Base-by-base conservation (phyloP, 2,329 filamentous ascomycete genomes). In the Helicocarpus griseus region DNA sequence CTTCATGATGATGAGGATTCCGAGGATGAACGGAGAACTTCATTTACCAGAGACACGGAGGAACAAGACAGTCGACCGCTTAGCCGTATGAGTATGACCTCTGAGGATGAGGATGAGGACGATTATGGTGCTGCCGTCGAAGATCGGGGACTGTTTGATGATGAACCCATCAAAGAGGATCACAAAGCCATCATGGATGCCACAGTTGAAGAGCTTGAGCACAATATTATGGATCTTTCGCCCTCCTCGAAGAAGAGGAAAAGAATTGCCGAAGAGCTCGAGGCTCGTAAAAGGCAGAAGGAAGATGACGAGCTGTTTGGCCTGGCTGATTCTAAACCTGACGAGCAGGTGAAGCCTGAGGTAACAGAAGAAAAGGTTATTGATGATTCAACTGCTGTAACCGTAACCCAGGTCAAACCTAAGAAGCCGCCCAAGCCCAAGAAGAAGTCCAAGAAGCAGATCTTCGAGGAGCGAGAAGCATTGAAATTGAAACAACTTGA, bases 291-390 rank as follows among this genome's bases (percentile, higher is more conserved):
- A 67, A 82, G 87, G 46, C 86, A 85, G 60, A 91, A 89, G 72
- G 89, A 88, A 64, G 87, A 90, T 53, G 87, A 91, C 60, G 86
- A 89, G 59, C 74, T 91, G 4, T 89, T 89, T 62, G 82, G 80
- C 13, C 74, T 86, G 41, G 79, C 77, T 65, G 50, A 43, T 31
- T 50, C 56, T 5, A 49, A 50, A 28, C 5, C 33, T 43, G 71
- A 75, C 39, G 69, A 75, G 22, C 72, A 77, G 13, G 74, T 78
- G 48, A 78, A 82, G 9, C 64, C 70, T 3, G 73, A 77, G 53
- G 74, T 75, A 17, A 29, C 14, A 52, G 75, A n/a, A n/a, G n/a
- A n/a, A n/a, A n/a, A 76, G 7, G 67, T 75, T 29, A 70, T 77
- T 19, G 72, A 78, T 26, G 68, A 71, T 38, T 61, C 62, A 31